Base-by-base conservation (phyloP, 345 rosid species). In the Mercurialis annua region DNA sequence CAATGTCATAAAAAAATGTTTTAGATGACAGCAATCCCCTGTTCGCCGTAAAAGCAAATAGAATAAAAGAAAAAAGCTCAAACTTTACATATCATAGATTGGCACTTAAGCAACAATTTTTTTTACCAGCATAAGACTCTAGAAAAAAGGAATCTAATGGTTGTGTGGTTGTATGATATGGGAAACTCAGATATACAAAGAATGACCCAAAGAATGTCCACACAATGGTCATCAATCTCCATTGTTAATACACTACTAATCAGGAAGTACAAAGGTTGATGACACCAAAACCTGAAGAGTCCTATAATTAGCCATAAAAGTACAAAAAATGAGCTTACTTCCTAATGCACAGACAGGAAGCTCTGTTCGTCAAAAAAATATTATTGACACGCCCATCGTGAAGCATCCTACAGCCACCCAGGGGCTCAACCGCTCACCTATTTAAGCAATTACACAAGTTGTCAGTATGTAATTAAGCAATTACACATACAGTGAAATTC, bases 401-500 rank as follows among this genome's bases (percentile, higher is more conserved):
- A 95, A 85, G 87, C 99, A 95, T 62, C 99, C 98, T 8, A 70
- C 79, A 5, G 96, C 87, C 70, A 95, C 85, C 99, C 98, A 95
- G 5, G 98, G 96, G 73, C 97, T 95, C 80, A 90, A 80, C 44
- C 96, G 90, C 76, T 92, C 98, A 73, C 99, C 99, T 88, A 74
- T 59, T 73, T 54, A 78, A 78, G 44, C 60, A 80, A 59, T 36
- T 30, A 30, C 24, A 62, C 47, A 54, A 68, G 59, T 24, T 9
- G 31, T 59, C 48, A 58, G 64, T 16, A 33, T 59, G 59, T 17
- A 43, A 66, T 31, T 52, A 33, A 69, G 27, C 65, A 66, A 7
- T n/a, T 54, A 27, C 38, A 40, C 20, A 64, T 27, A 24, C 43
- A 74, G 42, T 34, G 10, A 46, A 17, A 12, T 16, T 36, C 40